phyloP scores from a whole-genome alignment of 768 basidiomycete species.

The Arthromyces matolae region DNA sequence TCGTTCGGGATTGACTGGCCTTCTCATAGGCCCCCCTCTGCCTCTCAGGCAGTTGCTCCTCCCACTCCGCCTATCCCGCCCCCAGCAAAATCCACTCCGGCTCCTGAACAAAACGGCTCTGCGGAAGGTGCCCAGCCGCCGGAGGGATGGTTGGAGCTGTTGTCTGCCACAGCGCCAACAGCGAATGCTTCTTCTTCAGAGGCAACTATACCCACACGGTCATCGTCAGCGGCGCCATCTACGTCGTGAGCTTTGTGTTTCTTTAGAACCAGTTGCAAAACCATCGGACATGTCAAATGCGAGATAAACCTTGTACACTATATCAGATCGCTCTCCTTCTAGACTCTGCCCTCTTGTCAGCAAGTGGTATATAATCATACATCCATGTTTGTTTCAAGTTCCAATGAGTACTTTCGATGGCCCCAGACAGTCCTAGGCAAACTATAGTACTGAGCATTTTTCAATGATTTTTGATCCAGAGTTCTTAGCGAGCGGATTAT shows the following conservation, averaged over 20 bases:
- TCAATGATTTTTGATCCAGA: too few species aligned
- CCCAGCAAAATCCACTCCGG: background rate
- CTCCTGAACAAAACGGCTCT: background rate
- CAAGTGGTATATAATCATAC: too few species aligned
- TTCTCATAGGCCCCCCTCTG: background rate
- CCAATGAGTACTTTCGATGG: too few species aligned
- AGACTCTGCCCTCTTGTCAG: too few species aligned
- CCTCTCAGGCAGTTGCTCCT: background rate
- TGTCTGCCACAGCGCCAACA: conserved; percentile 4
- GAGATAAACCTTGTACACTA: background rate
- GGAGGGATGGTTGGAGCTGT: conserved; percentile 12
- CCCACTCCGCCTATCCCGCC: background rate
- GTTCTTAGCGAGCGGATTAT: too few species aligned
- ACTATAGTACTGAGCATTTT: too few species aligned
- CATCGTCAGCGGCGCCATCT: background rate
- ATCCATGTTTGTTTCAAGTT: too few species aligned
- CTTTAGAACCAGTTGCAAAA: background rate
- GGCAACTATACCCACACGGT: conserved; percentile 1
- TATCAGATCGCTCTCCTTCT: too few species aligned
- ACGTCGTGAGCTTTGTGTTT: background rate
- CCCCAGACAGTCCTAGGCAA: too few species aligned
- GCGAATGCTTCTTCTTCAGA: conserved; percentile 1
- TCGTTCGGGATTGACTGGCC: conserved; percentile 18
- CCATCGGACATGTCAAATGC: background rate
- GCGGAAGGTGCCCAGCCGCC: background rate